Evolutionary conservation across 1,284 basidiomycete species (phyloP), one percentile per base, ranked within the genome.

Genomic region (Cryptococcus sp.): DNA sequence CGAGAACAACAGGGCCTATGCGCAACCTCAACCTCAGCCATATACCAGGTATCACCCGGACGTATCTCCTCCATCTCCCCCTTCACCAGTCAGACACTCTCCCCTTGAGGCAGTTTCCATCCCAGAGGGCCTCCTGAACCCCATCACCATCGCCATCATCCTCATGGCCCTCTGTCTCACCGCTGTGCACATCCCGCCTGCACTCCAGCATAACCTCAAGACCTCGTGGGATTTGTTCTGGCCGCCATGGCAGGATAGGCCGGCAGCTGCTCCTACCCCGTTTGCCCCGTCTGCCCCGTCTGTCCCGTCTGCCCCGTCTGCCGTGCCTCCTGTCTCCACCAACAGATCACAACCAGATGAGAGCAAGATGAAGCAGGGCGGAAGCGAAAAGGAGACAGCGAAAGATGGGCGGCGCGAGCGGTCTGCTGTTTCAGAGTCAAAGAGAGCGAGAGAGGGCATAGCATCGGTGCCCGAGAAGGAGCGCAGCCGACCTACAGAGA

Each of bases 181-280:
- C 4, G n/a, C 56, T 2, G 36, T 63, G 36, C 23, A 62, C 20
- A 33, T 65, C 4, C 61, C 62, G 4, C n/a, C 18, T 2, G 54
- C 64, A 13, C 20, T 59, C 6, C 57, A 50, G 36, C 43, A 8
- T 15, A 45, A 62, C 9, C 21, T 67, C 21, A 63, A 50, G 33
- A 52, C 51, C 12, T 65, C 60, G 2, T 70, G 68, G 68, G 24
- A 59, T 35, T 13, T 67, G 1, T 65, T 68, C 45, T 66, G 68
- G 65, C 65, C 66, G n/a, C 66, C 65, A 11, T 68, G 68, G 68
- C 64, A 69, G 39, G 63, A 68, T 44, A 57, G 65, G 9, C 33
- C 52, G 2, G 12, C 7, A 9, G 4, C 11, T 33, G 28, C 28
- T 33, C 28, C 28, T 5, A 9, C 28, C 4, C 5, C 4, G 28